Evolutionary conservation across 208 protist genomes (phyloP), one percentile per base, ranked within the genome.

Genomic region (Crithidia sp.): DNA sequence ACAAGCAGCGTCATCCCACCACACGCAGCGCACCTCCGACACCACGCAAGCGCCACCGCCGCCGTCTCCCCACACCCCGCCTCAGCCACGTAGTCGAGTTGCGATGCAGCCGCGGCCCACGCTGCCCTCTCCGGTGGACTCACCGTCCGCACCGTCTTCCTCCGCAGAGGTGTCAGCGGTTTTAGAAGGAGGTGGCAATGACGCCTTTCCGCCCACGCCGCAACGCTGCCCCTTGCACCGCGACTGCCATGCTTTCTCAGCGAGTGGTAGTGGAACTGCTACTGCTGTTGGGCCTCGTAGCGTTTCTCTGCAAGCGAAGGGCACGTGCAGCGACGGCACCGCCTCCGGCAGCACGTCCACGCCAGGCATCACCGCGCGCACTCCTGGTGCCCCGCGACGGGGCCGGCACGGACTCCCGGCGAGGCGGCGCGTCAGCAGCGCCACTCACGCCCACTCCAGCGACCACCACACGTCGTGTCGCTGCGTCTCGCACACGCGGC

Each of bases 401-500:
- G 43, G 37, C 45, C 9, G 9, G 45, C 45, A 13, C 45, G 12
- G 45, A 49, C 45, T 49, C 45, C 45, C 45, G 12, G 45, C 45
- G 41, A 52, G 40, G 45, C 41, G 44, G 44, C 60, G 16, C 4
- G 16, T 43, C 64, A 54, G 14, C 40, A 41, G 28, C 52, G 40
- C 19, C 60, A 41, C 44, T 19, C n/a, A 41, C 57, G 12, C 14
- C 6, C 37, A 0, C 37, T 28, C 43, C 45, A 6, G n/a, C 19
- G 7, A 17, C 19, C 8, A 57, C 3, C 49, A 47, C 7, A 45
- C 7, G 2, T 60, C 73, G 5, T 47, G 59, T 17, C 49, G 45
- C 13, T 57, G 62, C 39, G 67, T 69, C 2, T 72, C 67, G 39
- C 57, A 56, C 47, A 78, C 73, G 10, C 73, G 72, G 50, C 66